Conservation (phyloP, 371 early-diverging fungal genomes). For the Batkoa obscura region DNA sequence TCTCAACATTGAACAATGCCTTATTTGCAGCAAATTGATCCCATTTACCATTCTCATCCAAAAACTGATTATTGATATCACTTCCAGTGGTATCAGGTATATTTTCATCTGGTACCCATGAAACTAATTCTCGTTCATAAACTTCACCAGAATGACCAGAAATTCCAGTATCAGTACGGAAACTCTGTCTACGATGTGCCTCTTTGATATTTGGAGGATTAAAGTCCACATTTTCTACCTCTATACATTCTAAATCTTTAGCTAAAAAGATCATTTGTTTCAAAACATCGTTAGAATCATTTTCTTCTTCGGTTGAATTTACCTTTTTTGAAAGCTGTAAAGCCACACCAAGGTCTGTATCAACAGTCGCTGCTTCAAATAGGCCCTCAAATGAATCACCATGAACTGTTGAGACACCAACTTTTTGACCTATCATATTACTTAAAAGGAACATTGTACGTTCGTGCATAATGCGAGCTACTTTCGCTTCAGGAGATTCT, state of each 20-base stretch:
- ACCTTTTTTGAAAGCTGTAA: conserved; percentile 41
- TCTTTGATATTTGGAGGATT: conserved; percentile 16
- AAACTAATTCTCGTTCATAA: conserved; percentile 61
- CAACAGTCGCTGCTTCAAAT: conserved; percentile 49
- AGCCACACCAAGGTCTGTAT: conserved; percentile 46
- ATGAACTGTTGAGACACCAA: conserved; percentile 39
- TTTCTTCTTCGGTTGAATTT: conserved; percentile 13
- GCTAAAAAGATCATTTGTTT: conserved; percentile 38
- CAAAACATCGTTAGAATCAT: conserved; percentile 18
- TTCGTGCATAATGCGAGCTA: conserved; percentile 36
- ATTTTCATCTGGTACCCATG: conserved; percentile 61
- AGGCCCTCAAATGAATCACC: conserved; percentile 58
- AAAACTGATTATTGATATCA: conserved; percentile 6
- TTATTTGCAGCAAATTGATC: conserved; percentile 98
- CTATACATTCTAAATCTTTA: conserved; percentile 45
- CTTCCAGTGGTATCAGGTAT: conserved; percentile 4
- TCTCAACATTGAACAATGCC: conserved; percentile 80
- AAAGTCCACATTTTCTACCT: conserved; percentile 32
- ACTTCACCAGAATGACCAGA: conserved; percentile 36
- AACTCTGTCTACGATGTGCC: conserved; percentile 28
- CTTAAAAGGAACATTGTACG: conserved; percentile 52
- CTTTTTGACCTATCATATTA: conserved; percentile 57
- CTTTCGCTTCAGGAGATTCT: conserved; percentile 13
- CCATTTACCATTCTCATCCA: conserved; percentile 30
- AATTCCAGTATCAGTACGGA: conserved; percentile 84